phyloP scores from a whole-genome alignment of 371 early-diverging fungal species.

The Rhizopus stolonifer region DNA sequence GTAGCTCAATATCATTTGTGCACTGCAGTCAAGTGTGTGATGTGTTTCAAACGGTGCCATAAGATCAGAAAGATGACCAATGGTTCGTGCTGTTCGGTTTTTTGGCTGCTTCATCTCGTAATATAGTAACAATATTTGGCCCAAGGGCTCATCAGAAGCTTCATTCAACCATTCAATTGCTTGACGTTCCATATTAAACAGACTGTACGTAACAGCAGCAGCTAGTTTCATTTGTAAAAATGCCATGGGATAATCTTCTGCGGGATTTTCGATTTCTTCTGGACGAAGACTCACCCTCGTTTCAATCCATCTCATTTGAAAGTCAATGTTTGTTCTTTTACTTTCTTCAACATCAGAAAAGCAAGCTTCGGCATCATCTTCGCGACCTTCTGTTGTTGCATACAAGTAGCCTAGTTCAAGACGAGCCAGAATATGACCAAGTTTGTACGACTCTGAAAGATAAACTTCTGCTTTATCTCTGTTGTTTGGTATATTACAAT shows the following conservation, averaged over 20 bases:
- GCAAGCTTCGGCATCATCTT: conserved; percentile 12
- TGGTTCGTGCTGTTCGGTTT: conserved; percentile 1
- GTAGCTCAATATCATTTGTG: conserved; percentile 17
- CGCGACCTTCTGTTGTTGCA: conserved; percentile 10
- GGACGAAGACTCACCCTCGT: conserved; percentile 8
- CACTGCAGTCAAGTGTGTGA: conserved; percentile 8
- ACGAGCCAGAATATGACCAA: conserved; percentile 13
- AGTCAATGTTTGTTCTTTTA: conserved; percentile 6
- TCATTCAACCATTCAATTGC: conserved; percentile 23
- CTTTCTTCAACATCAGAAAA: conserved; percentile 14
- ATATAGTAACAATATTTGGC: conserved; percentile 18
- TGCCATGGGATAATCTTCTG: conserved; percentile 12
- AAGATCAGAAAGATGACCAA: neutral
- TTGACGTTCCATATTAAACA: conserved; percentile 24
- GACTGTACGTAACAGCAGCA: conserved; percentile 23
- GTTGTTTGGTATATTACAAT: conserved; percentile 12
- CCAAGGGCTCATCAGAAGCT: conserved; percentile 9
- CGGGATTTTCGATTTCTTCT: conserved; percentile 1
- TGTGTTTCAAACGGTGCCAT: conserved; percentile 7
- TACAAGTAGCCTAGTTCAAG: conserved; percentile 24
- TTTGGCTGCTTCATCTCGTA: conserved; percentile 15
- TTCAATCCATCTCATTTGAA: conserved; percentile 12
- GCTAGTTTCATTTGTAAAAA: conserved; percentile 22
- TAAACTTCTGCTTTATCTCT: conserved; percentile 5
- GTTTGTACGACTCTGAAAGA: conserved; percentile 8